These are phyloP conservation scores for Hypomontagnella monticulosa DNA, from an alignment of 495 filamentous ascomycete species.

Conservation along the genomic window DNA sequence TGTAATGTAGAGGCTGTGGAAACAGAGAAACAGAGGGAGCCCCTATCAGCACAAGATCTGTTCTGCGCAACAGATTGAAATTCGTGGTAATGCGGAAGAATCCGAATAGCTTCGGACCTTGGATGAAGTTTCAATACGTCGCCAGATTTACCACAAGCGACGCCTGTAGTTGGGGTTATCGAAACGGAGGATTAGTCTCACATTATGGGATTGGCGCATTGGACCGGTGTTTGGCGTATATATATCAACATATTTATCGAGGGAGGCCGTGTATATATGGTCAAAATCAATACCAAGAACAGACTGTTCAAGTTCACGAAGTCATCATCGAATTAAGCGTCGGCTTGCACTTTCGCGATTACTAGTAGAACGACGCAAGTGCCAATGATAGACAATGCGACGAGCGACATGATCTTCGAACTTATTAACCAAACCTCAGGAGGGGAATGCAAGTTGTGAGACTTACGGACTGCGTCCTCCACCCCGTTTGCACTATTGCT, in stretches of 20 bases:
- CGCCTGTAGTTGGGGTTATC: constrained; percentile 12
- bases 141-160: not conserved
- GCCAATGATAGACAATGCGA: constrained; percentile 82
- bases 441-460: not conserved
- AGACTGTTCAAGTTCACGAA: not conserved
- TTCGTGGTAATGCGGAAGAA: not conserved
- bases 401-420: constrained; percentile 72
- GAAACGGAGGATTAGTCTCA: constrained; percentile 8
- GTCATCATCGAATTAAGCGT: constrained; percentile 7
- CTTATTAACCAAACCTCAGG: not conserved
- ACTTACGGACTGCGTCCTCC: constrained; percentile 86
- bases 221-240: constrained; percentile 6
- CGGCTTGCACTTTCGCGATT: constrained; percentile 45
- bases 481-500: constrained; percentile 91
- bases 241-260: constrained; percentile 22
- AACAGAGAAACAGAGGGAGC: constrained; percentile 34
- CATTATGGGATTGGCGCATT: constrained; percentile 20
- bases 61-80: constrained; percentile 40
- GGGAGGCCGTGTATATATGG: constrained; percentile 33
- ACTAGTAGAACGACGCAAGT: constrained; percentile 70
- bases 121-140: constrained; percentile 18
- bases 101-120: not conserved
- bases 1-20: constrained; percentile 45
- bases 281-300: constrained; percentile 5
- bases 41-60: constrained; percentile 43